phyloP scores from a whole-genome alignment of 2,329 filamentous ascomycete genomes.

The Exophiala phaeomuriformis region DNA sequence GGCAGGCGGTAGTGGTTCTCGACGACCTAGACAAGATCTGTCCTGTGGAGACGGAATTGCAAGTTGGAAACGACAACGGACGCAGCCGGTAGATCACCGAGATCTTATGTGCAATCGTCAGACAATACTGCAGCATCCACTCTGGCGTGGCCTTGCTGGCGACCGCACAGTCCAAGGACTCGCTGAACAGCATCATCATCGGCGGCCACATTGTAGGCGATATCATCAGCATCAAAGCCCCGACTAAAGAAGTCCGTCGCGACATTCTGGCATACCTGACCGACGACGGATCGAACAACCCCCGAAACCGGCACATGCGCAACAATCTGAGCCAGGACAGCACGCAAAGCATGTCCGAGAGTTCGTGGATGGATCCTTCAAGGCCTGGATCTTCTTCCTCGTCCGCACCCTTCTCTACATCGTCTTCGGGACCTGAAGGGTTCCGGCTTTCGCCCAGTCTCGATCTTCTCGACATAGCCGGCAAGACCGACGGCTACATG shows the following conservation, averaged over 20 bases:
- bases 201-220: slow-evolving; percentile 89
- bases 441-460: slow-evolving; percentile 69
- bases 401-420: slow-evolving; percentile 25
- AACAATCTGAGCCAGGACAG: slow-evolving; percentile 30
- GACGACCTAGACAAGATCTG: slow-evolving; percentile 92
- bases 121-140: slow-evolving; percentile 72
- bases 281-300: slow-evolving; percentile 29
- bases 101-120: slow-evolving; percentile 71
- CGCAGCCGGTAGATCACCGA: slow-evolving; percentile 90
- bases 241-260: slow-evolving; percentile 81
- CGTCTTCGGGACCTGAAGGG: slow-evolving; percentile 39
- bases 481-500: slow-evolving; percentile 96
- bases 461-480: slow-evolving; percentile 87
- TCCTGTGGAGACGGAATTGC: slow-evolving; percentile 86
- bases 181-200: slow-evolving; percentile 80
- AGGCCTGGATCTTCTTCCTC: slow-evolving; percentile 39
- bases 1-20: slow-evolving; percentile 73
- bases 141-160: slow-evolving; percentile 80
- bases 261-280: slow-evolving; percentile 77
- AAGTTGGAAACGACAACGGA: slow-evolving; percentile 88
- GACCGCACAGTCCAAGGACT: slow-evolving; percentile 88
- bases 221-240: slow-evolving; percentile 80
- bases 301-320: slow-evolving; percentile 37
- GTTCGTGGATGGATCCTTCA: slow-evolving; percentile 69
- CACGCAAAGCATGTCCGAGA: slow-evolving; percentile 37